Base-by-base conservation (phyloP, 192 early-diverging fungal species). In the Coemansia sp. region DNA sequence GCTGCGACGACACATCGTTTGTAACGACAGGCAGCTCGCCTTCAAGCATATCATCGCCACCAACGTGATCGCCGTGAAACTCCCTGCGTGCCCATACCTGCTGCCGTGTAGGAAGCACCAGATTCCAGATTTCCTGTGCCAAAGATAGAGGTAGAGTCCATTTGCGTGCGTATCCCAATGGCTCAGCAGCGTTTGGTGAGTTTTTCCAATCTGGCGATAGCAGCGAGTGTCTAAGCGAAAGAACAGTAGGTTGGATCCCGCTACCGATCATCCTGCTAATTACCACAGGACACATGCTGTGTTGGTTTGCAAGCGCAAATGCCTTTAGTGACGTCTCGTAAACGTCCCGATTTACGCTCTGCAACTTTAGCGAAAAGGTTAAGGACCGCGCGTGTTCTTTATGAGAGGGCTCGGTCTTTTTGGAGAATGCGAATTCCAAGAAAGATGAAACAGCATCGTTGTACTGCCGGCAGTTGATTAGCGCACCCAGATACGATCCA, bases 1-100 rank as follows among this genome's bases (percentile, higher is more conserved):
- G 55, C 65, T 77, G 74, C 25, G 68, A 56, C 2, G 74, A 68
- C 42, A 77, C 54, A 58, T 77, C 74, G 54, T 71, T 77, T 31
- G 70, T 69, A 50, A 77, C 68, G 17, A 77, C 74, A 9, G 74
- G 74, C 41, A 44, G 57, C n/a, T 61, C 57, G 31, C 54, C 47
- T 6, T 11, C 57, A 8, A 37, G 42, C 22, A 31, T 23, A 6
- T 23, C 25, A 4, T 22, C 25, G 28, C 19, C 7, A 30, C 29
- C 28, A n/a, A 10, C 22, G 4, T 6, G 53, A 6, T n/a, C 4
- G 7, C 25, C 53, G 8, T 41, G 37, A 10, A 31, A 31, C 10
- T 23, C 13, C 14, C 15, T 48, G 17, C 54, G 67, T 8, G 54
- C 48, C 75, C 75, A 78, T 47, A 34, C 48, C 0, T 50, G 33